A percentile compares a stretch with the other conserved stretches of the same genome.
Evolutionary conservation across 352 stramenopile genomes (phyloP).

Genomic region (Achlya hypogyna): DNA sequence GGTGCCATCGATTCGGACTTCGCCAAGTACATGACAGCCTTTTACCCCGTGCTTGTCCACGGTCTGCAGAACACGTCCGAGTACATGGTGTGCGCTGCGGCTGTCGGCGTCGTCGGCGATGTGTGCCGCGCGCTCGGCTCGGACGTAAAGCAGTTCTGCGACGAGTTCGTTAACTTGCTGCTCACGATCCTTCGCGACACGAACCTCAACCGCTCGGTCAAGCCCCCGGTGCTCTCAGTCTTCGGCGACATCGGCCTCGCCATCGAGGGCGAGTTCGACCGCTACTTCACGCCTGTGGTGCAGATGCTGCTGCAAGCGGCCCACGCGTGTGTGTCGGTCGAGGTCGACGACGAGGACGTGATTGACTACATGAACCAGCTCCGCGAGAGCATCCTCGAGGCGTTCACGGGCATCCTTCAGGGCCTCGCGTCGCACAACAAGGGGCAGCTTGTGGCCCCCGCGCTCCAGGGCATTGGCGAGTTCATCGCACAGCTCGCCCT

Average conservation of each 20-base stretch:
- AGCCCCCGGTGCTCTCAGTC: conserved; percentile 93
- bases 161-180: conserved; percentile 90
- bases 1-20: conserved; percentile 90
- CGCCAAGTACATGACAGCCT: conserved; percentile 93
- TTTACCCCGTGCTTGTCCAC: conserved; percentile 87
- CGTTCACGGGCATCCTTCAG: conserved; percentile 94
- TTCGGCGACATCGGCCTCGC: conserved; percentile 96
- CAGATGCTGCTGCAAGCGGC: conserved; percentile 84
- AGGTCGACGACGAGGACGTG: conserved; percentile 94
- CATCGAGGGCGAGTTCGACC: conserved; percentile 88
- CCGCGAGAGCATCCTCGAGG: conserved; percentile 92
- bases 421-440: conserved; percentile 88
- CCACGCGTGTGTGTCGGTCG: conserved; percentile 72
- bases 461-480: conserved; percentile 72
- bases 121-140: conserved; percentile 89
- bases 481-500: conserved; percentile 85
- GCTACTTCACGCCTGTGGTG: conserved; percentile 71
- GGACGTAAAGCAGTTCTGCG: conserved; percentile 88
- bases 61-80: conserved; percentile 93
- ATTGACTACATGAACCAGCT: conserved; percentile 97
- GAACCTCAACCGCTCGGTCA: conserved; percentile 89
- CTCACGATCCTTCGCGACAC: conserved; percentile 94
- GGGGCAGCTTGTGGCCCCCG: conserved; percentile 72
- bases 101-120: conserved; percentile 93
- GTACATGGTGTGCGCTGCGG: conserved; percentile 94